Conservation (phyloP, 345 rosid genomes). For the Clausena lansium region DNA sequence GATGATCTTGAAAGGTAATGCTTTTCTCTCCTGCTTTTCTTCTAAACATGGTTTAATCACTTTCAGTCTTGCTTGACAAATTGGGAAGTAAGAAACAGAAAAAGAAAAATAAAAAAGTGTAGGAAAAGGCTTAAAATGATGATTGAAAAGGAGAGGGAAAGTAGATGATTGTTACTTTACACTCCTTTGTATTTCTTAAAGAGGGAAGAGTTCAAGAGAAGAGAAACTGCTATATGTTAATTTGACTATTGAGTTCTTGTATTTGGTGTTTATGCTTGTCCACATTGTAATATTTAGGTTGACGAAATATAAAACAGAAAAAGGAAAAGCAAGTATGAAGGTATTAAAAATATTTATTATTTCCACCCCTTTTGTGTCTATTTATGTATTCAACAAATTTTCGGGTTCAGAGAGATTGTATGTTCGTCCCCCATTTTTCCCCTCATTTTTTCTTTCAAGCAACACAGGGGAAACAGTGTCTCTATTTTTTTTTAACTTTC, state of each 20-base stretch:
- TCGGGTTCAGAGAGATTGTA: background rate
- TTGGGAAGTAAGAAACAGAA: background rate
- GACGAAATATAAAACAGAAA: background rate
- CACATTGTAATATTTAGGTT: background rate
- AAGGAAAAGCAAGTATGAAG: background rate
- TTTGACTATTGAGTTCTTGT: background rate
- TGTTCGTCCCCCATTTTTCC: background rate
- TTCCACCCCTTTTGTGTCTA: background rate
- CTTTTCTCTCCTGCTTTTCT: conserved; percentile 2
- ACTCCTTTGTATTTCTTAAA: background rate
- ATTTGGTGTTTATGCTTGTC: background rate
- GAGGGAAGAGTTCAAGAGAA: background rate
- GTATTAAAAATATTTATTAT: background rate
- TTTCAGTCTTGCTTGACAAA: background rate
- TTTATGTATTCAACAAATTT: background rate
- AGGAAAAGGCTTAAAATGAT: no score
- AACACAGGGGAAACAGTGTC: background rate
- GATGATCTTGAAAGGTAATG: conserved; percentile 65
- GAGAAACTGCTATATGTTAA: background rate
- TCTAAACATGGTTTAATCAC: background rate
- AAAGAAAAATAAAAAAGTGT: no score
- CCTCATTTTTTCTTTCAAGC: background rate
- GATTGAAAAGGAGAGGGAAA: background rate
- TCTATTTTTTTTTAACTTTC: background rate
- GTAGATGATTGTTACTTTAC: background rate